These are phyloP conservation scores for Candida dubliniensis DNA, from an alignment of 1,139 yeast genomes.

Conservation along the genomic window DNA sequence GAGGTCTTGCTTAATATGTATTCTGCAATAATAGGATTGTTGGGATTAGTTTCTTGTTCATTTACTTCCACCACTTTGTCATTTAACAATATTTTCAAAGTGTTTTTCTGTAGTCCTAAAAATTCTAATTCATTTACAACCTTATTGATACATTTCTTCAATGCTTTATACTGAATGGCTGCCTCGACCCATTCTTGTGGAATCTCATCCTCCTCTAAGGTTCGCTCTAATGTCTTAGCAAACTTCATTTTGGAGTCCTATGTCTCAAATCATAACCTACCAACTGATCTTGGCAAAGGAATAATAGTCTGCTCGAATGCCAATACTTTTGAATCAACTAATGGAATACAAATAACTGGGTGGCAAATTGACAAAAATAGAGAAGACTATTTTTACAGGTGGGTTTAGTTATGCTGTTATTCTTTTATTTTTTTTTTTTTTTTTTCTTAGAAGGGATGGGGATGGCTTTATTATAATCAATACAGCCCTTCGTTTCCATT, in stretches of 20 bases:
- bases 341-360: too few species aligned
- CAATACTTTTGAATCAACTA: too few species aligned
- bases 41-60: constrained; percentile 33
- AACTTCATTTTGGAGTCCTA: constrained; percentile 56
- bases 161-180: constrained; percentile 69
- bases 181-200: constrained; percentile 70
- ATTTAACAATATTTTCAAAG: constrained; percentile 42
- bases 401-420: too few species aligned
- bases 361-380: too few species aligned
- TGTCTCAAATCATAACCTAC: background rate
- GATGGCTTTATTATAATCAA: too few species aligned
- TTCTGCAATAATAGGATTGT: constrained; percentile 45
- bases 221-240: constrained; percentile 67
- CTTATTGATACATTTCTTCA: constrained; percentile 63
- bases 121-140: constrained; percentile 60
- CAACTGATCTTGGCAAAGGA: background rate
- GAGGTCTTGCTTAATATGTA: constrained; percentile 38
- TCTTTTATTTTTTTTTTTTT: too few species aligned
- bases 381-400: too few species aligned
- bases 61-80: constrained; percentile 31
- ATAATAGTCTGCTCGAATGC: background rate
- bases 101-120: constrained; percentile 53
- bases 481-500: too few species aligned
- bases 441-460: too few species aligned
- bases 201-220: constrained; percentile 57